Conservation (phyloP, 306 rosid genomes). For the Cucumis sativus region Cucumber_9930_V3 NC_026657.2:37461001-37461500, state of each 20-base stretch:
- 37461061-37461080: no score
- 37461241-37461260: not conserved
- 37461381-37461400: slow-evolving; percentile 30
- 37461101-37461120: no score
- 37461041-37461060: no score
- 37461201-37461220: no score
- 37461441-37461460: not conserved
- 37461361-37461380: slow-evolving; percentile 18
- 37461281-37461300: not conserved
- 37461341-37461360: slow-evolving; percentile 41
- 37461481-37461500: slow-evolving; percentile 3
- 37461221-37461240: no score
- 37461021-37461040: no score
- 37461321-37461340: slow-evolving; percentile 2
- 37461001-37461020: no score
- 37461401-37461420: not conserved
- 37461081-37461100: no score
- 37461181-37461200: no score
- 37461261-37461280: not conserved
- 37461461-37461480: not conserved
- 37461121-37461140: no score
- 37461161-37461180: no score
- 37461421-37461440: not conserved
- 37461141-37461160: no score
- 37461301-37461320: not conserved